A percentile compares a stretch with the other conserved stretches of the same genome.
Evolutionary conservation across 441 rosid species (phyloP).

Genomic region (Raphanus hybrid): DNA sequence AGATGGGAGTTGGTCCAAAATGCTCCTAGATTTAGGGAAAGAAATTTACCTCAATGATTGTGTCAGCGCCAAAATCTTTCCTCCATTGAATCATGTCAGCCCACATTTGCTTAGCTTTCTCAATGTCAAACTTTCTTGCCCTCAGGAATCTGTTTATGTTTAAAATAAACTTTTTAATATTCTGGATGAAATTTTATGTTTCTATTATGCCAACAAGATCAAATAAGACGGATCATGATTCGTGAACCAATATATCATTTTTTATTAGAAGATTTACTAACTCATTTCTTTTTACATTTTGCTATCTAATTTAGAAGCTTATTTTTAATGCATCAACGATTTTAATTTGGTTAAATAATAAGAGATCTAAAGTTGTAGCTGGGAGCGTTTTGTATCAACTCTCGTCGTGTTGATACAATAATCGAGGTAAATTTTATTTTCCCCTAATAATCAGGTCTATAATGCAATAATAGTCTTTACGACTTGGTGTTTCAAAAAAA

Average conservation of each 20-base stretch:
- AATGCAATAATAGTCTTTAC: background rate
- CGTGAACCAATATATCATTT: background rate
- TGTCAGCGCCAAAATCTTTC: slow-evolving; percentile 89
- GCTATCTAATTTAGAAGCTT: background rate
- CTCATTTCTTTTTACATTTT: background rate
- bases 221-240: background rate
- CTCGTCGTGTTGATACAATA: background rate
- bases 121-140: slow-evolving; percentile 96
- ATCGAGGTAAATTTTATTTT: background rate
- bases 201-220: no score
- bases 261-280: background rate
- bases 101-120: slow-evolving; percentile 99
- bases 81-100: slow-evolving; percentile 98
- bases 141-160: slow-evolving; percentile 65
- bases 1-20: background rate
- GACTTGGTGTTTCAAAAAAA: no score
- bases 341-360: background rate
- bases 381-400: background rate
- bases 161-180: background rate
- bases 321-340: background rate
- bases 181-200: no score
- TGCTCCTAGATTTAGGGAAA: background rate
- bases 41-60: slow-evolving; percentile 69
- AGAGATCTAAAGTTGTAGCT: background rate
- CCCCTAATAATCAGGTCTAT: background rate